A percentile compares a stretch with the other conserved stretches of the same genome.
Conservation (phyloP, 2,329 filamentous ascomycete genomes). For the Leptographium lundbergii region DNA sequence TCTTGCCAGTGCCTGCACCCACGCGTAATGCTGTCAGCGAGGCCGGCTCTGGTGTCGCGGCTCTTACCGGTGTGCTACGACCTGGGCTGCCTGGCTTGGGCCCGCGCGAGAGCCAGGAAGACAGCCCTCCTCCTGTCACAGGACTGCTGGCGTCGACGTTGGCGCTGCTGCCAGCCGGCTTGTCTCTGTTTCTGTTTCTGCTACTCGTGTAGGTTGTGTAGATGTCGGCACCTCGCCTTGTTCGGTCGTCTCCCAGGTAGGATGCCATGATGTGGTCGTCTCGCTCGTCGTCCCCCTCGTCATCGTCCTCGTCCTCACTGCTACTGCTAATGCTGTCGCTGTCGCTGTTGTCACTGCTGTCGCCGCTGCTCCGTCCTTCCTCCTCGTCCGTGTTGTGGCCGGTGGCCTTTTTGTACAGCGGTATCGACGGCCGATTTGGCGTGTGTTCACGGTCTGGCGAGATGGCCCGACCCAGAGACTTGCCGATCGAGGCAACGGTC, state of each 20-base stretch:
- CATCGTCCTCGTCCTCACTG: conserved; percentile 6
- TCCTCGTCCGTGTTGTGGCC: conserved; percentile 22
- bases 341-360: not conserved
- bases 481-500: conserved; percentile 9
- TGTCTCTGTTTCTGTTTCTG: not conserved
- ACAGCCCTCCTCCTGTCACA: not conserved
- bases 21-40: not conserved
- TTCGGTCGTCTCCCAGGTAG: not conserved
- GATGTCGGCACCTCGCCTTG: conserved; percentile 1
- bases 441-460: conserved; percentile 9
- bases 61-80: not conserved
- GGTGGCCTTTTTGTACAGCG: conserved; percentile 12
- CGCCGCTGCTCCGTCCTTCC: not conserved
- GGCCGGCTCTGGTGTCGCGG: conserved; percentile 6
- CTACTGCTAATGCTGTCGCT: conserved; percentile 15
- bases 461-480: conserved; percentile 11
- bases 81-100: conserved; percentile 4
- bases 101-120: conserved; percentile 5
- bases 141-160: not conserved
- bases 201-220: conserved; percentile 3
- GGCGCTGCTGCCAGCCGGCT: not conserved
- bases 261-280: conserved; percentile 7
- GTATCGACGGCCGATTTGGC: conserved; percentile 1
- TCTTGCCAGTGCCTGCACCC: not conserved
- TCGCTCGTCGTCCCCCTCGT: conserved; percentile 19